Percentiles rank a stretch among this genome's conserved stretches.
Evolutionary conservation across 768 basidiomycete genomes (phyloP).

Genomic region (Mycena vulgaris): DNA sequence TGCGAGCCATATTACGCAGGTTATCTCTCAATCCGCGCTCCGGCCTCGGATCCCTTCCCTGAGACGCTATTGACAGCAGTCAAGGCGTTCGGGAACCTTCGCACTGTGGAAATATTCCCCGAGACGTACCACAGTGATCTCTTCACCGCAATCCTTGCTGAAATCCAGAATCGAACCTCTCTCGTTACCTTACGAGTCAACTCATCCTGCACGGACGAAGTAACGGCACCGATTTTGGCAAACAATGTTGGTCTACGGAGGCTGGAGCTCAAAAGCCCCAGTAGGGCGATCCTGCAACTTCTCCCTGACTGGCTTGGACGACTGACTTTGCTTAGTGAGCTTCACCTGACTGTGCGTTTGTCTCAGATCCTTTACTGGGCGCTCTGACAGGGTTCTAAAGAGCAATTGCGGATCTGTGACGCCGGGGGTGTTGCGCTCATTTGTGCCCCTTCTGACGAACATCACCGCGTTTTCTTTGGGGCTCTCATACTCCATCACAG

Average conservation of each 20-base stretch:
- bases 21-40: constrained; percentile 30
- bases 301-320: constrained; percentile 50
- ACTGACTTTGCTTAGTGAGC: constrained; percentile 36
- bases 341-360: constrained; percentile 61
- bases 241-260: constrained; percentile 48
- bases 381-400: constrained; percentile 45
- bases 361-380: not conserved
- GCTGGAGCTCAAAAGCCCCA: constrained; percentile 55
- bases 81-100: constrained; percentile 51
- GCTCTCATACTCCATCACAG: constrained; percentile 71
- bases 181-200: constrained; percentile 54
- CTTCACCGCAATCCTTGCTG: constrained; percentile 48
- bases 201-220: constrained; percentile 52
- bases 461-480: constrained; percentile 63
- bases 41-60: constrained; percentile 17
- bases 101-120: constrained; percentile 52
- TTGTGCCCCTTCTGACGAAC: constrained; percentile 56
- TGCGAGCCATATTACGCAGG: constrained; percentile 25
- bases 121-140: constrained; percentile 51
- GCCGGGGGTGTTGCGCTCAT: constrained; percentile 67
- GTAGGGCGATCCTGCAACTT: constrained; percentile 57
- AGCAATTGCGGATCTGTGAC: constrained; percentile 76
- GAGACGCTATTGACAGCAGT: constrained; percentile 20
- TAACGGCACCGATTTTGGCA: constrained; percentile 47
- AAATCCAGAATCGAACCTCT: constrained; percentile 35